Conservation (phyloP, 306 rosid genomes). For the Dryas drummondii region DNA sequence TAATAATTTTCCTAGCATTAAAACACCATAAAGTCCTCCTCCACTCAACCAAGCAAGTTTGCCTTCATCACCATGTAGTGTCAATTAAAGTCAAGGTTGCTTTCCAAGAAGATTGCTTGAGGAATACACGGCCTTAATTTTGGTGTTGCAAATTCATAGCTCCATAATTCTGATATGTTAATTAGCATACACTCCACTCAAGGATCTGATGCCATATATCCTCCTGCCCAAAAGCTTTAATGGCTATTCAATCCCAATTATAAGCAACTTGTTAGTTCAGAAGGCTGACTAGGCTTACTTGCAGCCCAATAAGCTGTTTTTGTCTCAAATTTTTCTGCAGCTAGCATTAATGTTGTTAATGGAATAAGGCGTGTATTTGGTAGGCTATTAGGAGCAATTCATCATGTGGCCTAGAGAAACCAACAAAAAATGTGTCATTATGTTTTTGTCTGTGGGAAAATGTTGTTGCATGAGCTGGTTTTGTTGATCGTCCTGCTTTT, state of each 20-base stretch:
- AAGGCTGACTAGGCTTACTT: constrained; percentile 7
- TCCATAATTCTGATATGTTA: background rate
- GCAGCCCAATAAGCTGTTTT: background rate
- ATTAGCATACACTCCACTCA: background rate
- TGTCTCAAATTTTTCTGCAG: background rate
- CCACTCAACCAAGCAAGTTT: background rate
- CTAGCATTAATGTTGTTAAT: background rate
- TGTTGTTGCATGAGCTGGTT: background rate
- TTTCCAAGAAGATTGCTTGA: background rate
- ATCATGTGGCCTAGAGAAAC: background rate
- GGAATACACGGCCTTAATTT: background rate
- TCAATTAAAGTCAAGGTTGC: background rate
- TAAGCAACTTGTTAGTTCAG: constrained; percentile 3
- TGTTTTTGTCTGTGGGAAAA: no score
- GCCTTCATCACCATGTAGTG: background rate
- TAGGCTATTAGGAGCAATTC: background rate
- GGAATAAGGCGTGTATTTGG: background rate
- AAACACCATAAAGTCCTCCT: background rate
- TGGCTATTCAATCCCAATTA: background rate
- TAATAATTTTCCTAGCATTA: background rate
- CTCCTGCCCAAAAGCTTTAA: background rate
- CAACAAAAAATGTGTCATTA: no score
- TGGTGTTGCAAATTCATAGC: background rate
- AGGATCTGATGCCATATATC: background rate
- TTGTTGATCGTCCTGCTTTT: constrained; percentile 3